Base-by-base conservation (phyloP, 805 yeast genomes). In the Candida oleophila region DNA sequence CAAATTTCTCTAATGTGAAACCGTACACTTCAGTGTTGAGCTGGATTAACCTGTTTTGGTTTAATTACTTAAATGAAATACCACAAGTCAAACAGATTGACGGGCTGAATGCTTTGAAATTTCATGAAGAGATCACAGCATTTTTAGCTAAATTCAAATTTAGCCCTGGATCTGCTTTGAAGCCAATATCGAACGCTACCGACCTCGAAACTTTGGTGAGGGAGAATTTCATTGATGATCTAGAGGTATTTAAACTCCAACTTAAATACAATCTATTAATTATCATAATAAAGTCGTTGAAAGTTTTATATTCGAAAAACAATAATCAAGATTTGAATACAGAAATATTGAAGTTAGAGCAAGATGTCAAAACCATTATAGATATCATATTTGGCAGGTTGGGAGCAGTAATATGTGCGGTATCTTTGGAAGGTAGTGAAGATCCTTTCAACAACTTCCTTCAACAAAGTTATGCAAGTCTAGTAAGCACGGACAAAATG, bases 11-110 rank as follows among this genome's bases (percentile, higher is more conserved):
- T 5, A 16, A 36, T 8, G 59, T 2, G 50, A 44, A 3, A 50
- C 49, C 3, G 34, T 55, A 18, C 22, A 39, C 33, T 25, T 11
- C 22, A 8, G 22, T 46, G 18, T 25, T 33, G 14, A 38, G 32
- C 15, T 25, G 30, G 38, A 32, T 65, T n/a, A 52, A 54, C 25
- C 53, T 49, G 18, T 50, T 51, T 22, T 65, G 64, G 64, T 50
- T 66, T 21, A 49, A 46, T 7, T 41, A 51, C 11, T 58, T 51
- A 39, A 38, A 41, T 2, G 41, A 52, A 3, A 47, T 67, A 9
- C 64, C 68, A 4, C 41, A 50, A 12, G 49, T 64, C 22, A 61
- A 61, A 3, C 48, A 30, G 38, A 44, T 51, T 12, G 42, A 28
- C 16, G 18, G 4, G 51, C 46, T 7, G 44, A 47, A 18, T 7